Evolutionary conservation across 2,329 filamentous ascomycete species (phyloP), one percentile per base, ranked within the genome.

Genomic region (Myriosclerotinia scirpicola): DNA sequence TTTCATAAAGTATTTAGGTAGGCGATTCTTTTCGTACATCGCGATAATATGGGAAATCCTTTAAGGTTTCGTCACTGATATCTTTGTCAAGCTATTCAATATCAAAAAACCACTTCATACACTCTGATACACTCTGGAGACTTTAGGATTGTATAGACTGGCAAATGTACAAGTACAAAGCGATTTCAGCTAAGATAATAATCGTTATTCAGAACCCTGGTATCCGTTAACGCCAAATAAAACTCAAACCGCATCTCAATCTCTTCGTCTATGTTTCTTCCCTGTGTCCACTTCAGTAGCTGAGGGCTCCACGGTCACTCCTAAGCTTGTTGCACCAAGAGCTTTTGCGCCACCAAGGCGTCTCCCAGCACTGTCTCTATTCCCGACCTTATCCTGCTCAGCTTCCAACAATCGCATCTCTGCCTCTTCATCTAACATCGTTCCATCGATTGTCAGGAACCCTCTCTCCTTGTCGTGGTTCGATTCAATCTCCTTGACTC

Each of bases 381-480:
- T 72, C 71, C 68, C 46, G 71, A 76, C 74, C 71, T 78, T 76
- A 66, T 80, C 77, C 72, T 77, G 79, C 75, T 89, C 86, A 68
- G 85, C 81, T 11, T 82, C 81, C 56, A 85, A 79, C 40, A 90
- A 79, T 36, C 80, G 79, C 71, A 79, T 81, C 78, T 96, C 92
- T 34, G 87, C 88, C 26, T 86, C 84, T 54, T 84, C 84, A 56
- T 84, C 82, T 60, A 97, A 79, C 84, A 97, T 89, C n/a, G 91
- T 96, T 36, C 93, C 94, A 76, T 95, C 90, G 69, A 97, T 88
- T 72, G 90, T 93, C 68, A 97, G 79, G 76, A 94, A 95, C 14
- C 90, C 92, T 68, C 89, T 89, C 72, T 89, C 87, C 63, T 87
- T 87, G 70, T 90, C 91, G 56, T 87, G 84, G 38, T 88, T 90